Base-by-base conservation (phyloP, 2,329 filamentous ascomycete genomes). In the Raffaelea ambrosiae region DNA sequence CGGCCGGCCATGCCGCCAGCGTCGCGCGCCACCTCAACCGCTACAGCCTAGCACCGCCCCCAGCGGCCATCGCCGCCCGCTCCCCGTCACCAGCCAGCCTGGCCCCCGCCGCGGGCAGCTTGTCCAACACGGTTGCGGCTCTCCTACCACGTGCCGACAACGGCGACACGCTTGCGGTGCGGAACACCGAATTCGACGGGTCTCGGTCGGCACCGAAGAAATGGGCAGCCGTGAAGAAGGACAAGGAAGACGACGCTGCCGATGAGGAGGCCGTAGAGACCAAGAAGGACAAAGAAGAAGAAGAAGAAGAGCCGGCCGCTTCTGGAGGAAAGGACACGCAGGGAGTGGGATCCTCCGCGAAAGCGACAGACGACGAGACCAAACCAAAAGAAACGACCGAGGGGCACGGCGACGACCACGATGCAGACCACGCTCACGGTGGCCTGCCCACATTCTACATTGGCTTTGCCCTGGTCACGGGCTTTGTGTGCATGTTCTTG, bases 401-500 rank as follows among this genome's bases (percentile, higher is more conserved):
- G 26, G 26, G 13, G 1, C 47, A 57, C 5, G 46, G 47, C 54
- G 64, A 60, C 54, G 60, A 52, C 5, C 61, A 70, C 43, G 55
- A 63, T 39, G 64, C 73, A 23, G 60, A 67, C 9, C 68, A 72
- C 40, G 29, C 8, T 3, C n/a, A 38, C 44, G 42, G 44, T 49
- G 8, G 35, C 14, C 65, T 79, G 71, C 77, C 89, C 63, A 73
- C 77, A 0, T 81, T 83, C 54, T 93, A 87, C 66, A 86, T 98
- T 50, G 93, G 93, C 5, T 74, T 97, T 47, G 88, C 90, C 2
- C 72, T 98, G 45, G 81, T 95, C 48, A 70, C 87, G 16, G 93
- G 93, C 13, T 98, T 97, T 65, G 81, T 95, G 49, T 76, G 96
- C 54, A 98, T 98, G 93, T 97, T 95, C 61, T 77, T 98, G 20